These are phyloP conservation scores for Chimonanthus salicifolius DNA, from an alignment of 164 flowering plant species.

Conservation along the genomic window DNA sequence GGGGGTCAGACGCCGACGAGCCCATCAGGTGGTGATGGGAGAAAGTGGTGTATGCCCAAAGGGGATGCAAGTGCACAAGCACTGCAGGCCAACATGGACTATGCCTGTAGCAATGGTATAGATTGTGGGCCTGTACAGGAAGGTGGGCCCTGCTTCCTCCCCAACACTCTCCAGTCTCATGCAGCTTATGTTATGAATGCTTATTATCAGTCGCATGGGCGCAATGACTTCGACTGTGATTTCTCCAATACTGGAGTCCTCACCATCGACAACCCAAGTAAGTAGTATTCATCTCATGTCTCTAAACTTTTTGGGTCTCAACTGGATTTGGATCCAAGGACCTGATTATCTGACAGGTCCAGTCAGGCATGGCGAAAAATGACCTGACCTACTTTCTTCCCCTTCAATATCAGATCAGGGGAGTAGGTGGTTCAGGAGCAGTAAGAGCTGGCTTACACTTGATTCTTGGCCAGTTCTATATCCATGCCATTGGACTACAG, in stretches of 20 bases:
- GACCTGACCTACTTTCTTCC: no score
- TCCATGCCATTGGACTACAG: no score
- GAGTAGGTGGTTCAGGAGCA: no score
- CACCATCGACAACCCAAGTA: slow-evolving; percentile 61
- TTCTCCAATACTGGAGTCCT: slow-evolving; percentile 53
- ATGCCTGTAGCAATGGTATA: slow-evolving; percentile 48
- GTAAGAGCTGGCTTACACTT: no score
- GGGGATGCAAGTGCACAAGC: slow-evolving; percentile 34
- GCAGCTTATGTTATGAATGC: slow-evolving; percentile 82
- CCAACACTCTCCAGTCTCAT: slow-evolving; percentile 55
- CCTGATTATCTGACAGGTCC: no score
- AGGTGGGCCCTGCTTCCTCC: slow-evolving; percentile 70
- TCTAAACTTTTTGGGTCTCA: no score
- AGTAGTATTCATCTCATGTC: slow-evolving; percentile 7
- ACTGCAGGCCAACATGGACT: slow-evolving; percentile 69
- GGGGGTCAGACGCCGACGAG: slow-evolving; percentile 14
- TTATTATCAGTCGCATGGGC: slow-evolving; percentile 56
- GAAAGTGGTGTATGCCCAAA: slow-evolving; percentile 72
- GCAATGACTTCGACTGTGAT: slow-evolving; percentile 55
- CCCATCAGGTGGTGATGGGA: slow-evolving; percentile 15
- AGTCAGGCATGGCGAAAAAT: no score
- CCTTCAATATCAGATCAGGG: no score
- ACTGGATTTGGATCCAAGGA: no score
- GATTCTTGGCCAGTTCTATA: no score
- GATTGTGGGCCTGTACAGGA: slow-evolving; percentile 67